Conservation (phyloP, 139 green algal genomes). For the Chlamydomonas incerta region DNA sequence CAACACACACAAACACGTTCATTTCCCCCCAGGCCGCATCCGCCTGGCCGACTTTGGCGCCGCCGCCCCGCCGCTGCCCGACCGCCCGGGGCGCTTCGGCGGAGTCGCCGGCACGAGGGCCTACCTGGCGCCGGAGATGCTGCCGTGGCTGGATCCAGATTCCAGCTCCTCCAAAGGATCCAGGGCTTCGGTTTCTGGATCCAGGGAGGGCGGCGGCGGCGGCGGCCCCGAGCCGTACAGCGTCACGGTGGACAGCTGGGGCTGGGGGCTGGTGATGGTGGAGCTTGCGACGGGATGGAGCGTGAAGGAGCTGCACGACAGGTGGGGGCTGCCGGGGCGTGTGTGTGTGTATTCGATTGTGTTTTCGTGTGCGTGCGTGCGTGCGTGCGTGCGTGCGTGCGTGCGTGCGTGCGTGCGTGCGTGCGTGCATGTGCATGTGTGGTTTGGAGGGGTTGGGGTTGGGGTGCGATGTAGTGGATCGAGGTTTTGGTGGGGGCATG, state of each 20-base stretch:
- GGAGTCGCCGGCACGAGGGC: conserved; percentile 15
- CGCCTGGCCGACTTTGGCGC: conserved; percentile 31
- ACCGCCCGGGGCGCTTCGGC: conserved; percentile 5
- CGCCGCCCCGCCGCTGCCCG: neutral
- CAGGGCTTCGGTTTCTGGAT: too few relatives aligned
- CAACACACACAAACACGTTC: too few relatives aligned
- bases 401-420: too few relatives aligned
- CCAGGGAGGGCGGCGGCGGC: too few relatives aligned
- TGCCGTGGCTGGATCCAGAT: conserved; percentile 8
- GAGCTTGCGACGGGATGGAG: conserved; percentile 30
- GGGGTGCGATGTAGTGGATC: too few relatives aligned
- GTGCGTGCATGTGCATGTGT: too few relatives aligned
- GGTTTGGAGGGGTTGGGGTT: too few relatives aligned
- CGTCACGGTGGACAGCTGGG: conserved; percentile 8
- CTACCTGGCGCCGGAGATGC: conserved; percentile 38
- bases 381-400: too few relatives aligned
- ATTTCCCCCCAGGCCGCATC: conserved; percentile 1
- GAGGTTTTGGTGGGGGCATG: too few relatives aligned
- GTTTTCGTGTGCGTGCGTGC: too few relatives aligned
- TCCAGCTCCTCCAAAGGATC: too few relatives aligned
- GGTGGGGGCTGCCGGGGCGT: neutral
- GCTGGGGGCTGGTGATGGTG: conserved; percentile 33
- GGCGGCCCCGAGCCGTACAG: neutral
- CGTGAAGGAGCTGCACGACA: conserved; percentile 4
- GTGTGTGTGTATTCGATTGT: too few relatives aligned